phyloP scores from a whole-genome alignment of 768 basidiomycete genomes.

The Psilocybe cubensis region DNA sequence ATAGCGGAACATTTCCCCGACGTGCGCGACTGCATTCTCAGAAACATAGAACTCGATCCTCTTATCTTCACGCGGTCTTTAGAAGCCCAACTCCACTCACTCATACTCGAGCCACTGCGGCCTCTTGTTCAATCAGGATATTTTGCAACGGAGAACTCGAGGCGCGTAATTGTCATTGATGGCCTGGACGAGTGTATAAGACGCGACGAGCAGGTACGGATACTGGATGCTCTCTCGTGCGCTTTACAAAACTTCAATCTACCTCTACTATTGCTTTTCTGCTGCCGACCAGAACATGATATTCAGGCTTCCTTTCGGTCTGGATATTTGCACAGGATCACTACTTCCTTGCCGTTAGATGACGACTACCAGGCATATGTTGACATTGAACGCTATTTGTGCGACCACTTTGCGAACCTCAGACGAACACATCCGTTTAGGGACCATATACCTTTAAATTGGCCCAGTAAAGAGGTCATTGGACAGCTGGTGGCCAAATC shows the following conservation, averaged over 20 bases:
- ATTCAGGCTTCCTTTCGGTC: not conserved
- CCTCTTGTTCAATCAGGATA: not conserved
- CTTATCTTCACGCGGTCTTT: constrained; percentile 9
- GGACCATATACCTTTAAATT: not conserved
- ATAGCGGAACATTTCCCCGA: not conserved
- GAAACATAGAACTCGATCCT: constrained; percentile 6
- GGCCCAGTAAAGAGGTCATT: constrained; percentile 19
- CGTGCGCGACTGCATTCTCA: not conserved
- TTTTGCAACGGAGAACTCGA: not conserved
- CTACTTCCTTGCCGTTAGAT: not conserved
- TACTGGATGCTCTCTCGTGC: not conserved
- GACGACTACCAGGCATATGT: not conserved
- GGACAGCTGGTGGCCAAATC: constrained; percentile 18
- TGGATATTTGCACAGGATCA: not conserved
- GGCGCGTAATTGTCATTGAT: constrained; percentile 7
- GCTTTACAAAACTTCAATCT: not conserved
- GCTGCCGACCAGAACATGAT: constrained; percentile 14
- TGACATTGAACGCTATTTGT: constrained; percentile 9
- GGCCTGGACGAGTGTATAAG: constrained; percentile 9
- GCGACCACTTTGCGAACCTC: constrained; percentile 1
- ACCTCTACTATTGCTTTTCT: constrained; percentile 12
- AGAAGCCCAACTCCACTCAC: not conserved
- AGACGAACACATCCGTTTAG: constrained; percentile 4
- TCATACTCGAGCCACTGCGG: constrained; percentile 7
- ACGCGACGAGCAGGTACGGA: not conserved